Conservation (phyloP, 768 basidiomycete species). For the Leccinum olivaceopallidum region DNA sequence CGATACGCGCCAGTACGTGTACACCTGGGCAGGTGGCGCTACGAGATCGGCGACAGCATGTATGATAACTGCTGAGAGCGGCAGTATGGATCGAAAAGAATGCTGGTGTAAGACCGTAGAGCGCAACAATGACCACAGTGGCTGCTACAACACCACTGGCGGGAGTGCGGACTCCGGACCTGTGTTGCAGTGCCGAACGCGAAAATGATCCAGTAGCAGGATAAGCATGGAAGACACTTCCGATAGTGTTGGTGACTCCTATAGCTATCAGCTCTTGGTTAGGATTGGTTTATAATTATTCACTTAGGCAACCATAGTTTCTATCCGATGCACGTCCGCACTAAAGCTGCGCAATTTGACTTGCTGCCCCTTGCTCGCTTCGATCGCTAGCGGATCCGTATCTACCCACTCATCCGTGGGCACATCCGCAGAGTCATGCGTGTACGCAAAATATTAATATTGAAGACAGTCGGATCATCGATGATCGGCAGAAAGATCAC, state of each 20-base stretch:
- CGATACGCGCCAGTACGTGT: not conserved
- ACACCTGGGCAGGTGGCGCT: not conserved
- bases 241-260: too few relatives aligned
- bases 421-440: slow-evolving; percentile 86
- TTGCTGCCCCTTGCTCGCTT: slow-evolving; percentile 89
- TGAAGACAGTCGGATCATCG: slow-evolving; percentile 95
- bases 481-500: slow-evolving; percentile 96
- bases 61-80: not conserved
- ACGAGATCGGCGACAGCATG: not conserved
- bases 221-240: too few relatives aligned
- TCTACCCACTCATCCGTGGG: slow-evolving; percentile 96
- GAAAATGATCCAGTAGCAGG: too few relatives aligned
- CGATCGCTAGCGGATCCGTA: slow-evolving; percentile 89
- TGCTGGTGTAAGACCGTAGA: not conserved
- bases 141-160: not conserved
- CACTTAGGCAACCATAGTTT: slow-evolving; percentile 92
- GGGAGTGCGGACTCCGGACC: not conserved
- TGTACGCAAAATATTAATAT: slow-evolving; percentile 85
- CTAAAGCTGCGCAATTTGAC: slow-evolving; percentile 96
- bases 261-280: too few relatives aligned
- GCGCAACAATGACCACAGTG: not conserved
- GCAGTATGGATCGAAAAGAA: not conserved
- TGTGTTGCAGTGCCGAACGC: not conserved
- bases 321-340: slow-evolving; percentile 96
- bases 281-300: too few relatives aligned